Base-by-base conservation (phyloP, 2,329 filamentous ascomycete species). In the Paecilomyces formosus region DNA sequence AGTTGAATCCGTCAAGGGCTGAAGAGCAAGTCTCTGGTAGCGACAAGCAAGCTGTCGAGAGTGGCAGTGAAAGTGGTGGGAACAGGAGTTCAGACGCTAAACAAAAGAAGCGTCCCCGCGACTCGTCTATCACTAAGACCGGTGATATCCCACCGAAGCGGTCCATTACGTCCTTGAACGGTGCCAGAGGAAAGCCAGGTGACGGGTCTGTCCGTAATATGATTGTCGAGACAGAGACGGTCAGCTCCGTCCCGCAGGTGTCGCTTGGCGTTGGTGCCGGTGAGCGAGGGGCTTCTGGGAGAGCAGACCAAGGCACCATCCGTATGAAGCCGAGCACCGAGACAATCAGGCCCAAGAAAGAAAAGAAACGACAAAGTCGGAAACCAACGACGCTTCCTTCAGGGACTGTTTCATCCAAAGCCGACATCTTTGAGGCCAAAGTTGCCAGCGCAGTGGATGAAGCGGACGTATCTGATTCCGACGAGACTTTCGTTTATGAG, bases 401-500 rank as follows among this genome's bases (percentile, higher is more conserved):
- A 24, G 69, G 68, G 52, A 68, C 61, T 87, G 90, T 88, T 60
- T 94, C 92, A 15, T 96, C 92, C 60, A 97, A 97, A 78, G 93
- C 94, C 70, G 94, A 99, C 75, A 92, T 97, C 55, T 99, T 99
- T 72, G 94, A 97, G 78, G 92, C 92, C 65, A 96, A 96, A 71
- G 92, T 99, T 65, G 93, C 93, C 55, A 97, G 88, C 72, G 93
- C 93, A 8, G 92, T 99, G 56, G 93, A 97, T 71, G 92, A 97
- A 73, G 92, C 91, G 52, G 90, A 97, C 73, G 96, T 93, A 12
- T 97, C 93, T 6, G 94, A 99, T 72, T 97, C 93, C 1, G 94
- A 97, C 68, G 94, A 97, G 75, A 97, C 94, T 0, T 99, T 97
- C 74, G 94, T 99, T 15, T 99, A 99, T 76, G 94, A 99, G 74